A percentile compares a stretch with the other conserved stretches of the same genome.
Evolutionary conservation across 2,329 filamentous ascomycete species (phyloP).

Genomic region (Colletotrichum horii): DNA sequence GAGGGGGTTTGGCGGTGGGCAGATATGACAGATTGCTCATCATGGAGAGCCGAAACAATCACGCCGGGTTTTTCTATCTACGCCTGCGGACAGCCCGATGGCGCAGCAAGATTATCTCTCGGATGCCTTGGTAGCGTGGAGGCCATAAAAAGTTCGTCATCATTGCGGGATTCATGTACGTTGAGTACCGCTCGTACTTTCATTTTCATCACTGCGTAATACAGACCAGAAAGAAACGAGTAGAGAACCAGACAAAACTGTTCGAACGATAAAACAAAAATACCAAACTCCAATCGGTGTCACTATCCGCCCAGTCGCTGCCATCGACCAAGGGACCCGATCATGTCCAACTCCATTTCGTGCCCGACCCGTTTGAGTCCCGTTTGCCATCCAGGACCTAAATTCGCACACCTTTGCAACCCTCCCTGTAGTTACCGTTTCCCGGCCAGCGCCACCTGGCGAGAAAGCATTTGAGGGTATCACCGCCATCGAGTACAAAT

Average conservation of each 20-base stretch:
- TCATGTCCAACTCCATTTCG: background rate
- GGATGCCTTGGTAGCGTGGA: background rate
- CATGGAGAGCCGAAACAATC: background rate
- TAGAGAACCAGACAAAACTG: background rate
- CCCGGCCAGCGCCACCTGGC: conserved; percentile 22
- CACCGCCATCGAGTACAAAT: background rate
- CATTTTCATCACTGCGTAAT: conserved; percentile 13
- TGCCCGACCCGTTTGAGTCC: background rate
- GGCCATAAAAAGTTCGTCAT: background rate
- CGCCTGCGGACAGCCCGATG: background rate
- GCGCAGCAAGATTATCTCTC: background rate
- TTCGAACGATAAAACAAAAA: background rate
- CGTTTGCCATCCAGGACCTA: conserved; percentile 15
- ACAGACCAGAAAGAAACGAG: background rate
- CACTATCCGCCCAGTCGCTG: background rate
- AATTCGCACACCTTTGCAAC: background rate
- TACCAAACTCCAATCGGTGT: conserved; percentile 5
- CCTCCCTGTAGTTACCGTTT: background rate
- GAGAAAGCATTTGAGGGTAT: conserved; percentile 20
- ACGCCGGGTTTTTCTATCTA: background rate
- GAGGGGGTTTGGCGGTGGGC: background rate
- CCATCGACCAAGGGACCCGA: background rate
- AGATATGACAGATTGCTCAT: background rate
- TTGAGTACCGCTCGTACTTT: background rate
- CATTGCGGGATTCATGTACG: background rate